phyloP scores from a whole-genome alignment of 257 asterid species.

The Thymus mandschuricus region DNA sequence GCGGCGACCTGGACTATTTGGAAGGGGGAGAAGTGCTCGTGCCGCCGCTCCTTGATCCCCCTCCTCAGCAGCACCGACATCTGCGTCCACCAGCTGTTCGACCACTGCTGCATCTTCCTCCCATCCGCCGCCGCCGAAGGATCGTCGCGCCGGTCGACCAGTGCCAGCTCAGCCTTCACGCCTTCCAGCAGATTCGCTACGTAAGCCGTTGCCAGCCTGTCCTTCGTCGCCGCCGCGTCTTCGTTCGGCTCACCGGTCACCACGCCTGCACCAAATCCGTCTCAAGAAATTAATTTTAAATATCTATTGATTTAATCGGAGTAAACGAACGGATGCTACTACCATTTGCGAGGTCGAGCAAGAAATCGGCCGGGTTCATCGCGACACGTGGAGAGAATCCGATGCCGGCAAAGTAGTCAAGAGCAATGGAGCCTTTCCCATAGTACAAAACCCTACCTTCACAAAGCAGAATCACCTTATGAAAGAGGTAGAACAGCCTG shows the following conservation, averaged over 20 bases:
- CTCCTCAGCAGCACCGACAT: slow-evolving; percentile 55
- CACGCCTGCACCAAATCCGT: neutral
- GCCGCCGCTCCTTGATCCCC: slow-evolving; percentile 69
- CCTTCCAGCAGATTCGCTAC: slow-evolving; percentile 36
- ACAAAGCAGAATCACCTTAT: slow-evolving; percentile 62
- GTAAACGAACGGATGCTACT: neutral
- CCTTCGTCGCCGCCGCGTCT: slow-evolving; percentile 48
- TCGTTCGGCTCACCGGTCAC: slow-evolving; percentile 39
- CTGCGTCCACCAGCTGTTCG: slow-evolving; percentile 73
- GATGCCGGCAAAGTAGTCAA: slow-evolving; percentile 55
- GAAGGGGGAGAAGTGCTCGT: slow-evolving; percentile 56
- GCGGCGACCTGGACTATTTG: slow-evolving; percentile 52
- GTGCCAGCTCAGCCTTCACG: slow-evolving; percentile 41
- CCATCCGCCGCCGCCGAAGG: slow-evolving; percentile 1
- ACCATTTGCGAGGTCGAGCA: slow-evolving; percentile 87
- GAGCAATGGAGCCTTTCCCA: slow-evolving; percentile 53
- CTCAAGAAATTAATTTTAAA: no score
- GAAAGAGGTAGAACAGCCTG: slow-evolving; percentile 68
- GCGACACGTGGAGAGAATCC: slow-evolving; percentile 58
- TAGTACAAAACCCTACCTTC: slow-evolving; percentile 69
- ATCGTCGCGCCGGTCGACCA: neutral
- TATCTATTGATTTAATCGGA: no score
- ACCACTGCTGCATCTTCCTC: slow-evolving; percentile 48
- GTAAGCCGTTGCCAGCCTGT: slow-evolving; percentile 42
- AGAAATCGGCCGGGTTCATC: slow-evolving; percentile 85